phyloP scores from a whole-genome alignment of 2,329 filamentous ascomycete species.

The Aspergillus calidoustus region DNA sequence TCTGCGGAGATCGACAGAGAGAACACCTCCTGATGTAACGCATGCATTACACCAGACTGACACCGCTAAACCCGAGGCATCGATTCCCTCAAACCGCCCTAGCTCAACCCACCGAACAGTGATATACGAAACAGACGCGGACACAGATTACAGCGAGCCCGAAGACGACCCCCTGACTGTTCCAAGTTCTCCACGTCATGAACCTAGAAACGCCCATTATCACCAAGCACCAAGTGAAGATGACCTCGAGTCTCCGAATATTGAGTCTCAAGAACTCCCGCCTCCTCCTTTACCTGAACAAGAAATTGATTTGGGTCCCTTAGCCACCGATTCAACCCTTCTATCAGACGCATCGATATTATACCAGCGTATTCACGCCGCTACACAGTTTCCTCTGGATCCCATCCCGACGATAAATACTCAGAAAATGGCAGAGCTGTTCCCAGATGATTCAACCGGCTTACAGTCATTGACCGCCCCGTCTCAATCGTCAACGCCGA shows the following conservation, averaged over 20 bases:
- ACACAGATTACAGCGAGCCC: conserved; percentile 40
- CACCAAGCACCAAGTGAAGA: conserved; percentile 10
- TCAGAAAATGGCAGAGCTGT: conserved; percentile 44
- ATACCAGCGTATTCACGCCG: conserved; percentile 40
- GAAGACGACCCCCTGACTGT: conserved; percentile 27
- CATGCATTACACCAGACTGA: background rate
- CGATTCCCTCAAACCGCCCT: background rate
- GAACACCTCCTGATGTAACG: background rate
- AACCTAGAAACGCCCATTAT: background rate
- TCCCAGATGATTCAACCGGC: conserved; percentile 36
- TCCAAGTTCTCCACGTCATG: conserved; percentile 17
- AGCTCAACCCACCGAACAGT: conserved; percentile 35
- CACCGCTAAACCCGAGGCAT: background rate
- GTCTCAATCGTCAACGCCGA: conserved; percentile 18
- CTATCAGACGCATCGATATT: conserved; percentile 44
- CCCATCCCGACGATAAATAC: conserved; percentile 42
- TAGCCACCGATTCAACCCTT: conserved; percentile 32
- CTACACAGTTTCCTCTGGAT: conserved; percentile 43
- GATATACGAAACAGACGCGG: conserved; percentile 49
- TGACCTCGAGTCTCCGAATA: conserved; percentile 20
- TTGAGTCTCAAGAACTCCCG: conserved; percentile 41
- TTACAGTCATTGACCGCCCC: conserved; percentile 17
- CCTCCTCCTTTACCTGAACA: conserved; percentile 27
- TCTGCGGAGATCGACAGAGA: background rate
- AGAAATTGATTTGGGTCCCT: conserved; percentile 30